These are phyloP conservation scores for Thymus quinquecostatus DNA, from an alignment of 257 asterid genomes.

Conservation along the genomic window DNA sequence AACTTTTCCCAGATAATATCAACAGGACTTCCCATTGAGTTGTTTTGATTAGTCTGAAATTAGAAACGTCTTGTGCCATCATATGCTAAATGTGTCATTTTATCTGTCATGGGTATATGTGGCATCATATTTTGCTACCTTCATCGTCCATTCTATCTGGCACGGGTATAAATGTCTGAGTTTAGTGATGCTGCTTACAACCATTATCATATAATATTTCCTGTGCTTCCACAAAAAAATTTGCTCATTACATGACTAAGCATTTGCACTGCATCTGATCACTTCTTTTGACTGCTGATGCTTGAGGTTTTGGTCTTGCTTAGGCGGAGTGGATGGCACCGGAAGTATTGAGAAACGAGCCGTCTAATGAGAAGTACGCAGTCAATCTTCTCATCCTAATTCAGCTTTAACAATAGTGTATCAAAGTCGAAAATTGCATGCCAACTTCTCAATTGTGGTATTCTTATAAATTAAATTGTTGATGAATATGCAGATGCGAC, in stretches of 20 bases:
- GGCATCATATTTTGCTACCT: too few relatives aligned
- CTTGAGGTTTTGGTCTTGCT: conserved; percentile 37
- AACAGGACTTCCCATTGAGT: background rate
- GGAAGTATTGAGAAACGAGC: conserved; percentile 97
- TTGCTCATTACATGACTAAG: conserved; percentile 11
- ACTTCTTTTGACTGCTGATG: conserved; percentile 21
- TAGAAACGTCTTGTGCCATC: background rate
- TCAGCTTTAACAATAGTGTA: background rate
- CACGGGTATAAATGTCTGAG: background rate
- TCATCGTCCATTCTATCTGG: too few relatives aligned
- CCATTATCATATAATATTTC: background rate
- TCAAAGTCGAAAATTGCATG: background rate
- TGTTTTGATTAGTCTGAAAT: background rate
- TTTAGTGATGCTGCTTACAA: conserved; percentile 8
- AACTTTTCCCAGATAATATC: background rate
- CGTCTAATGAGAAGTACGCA: conserved; percentile 91
- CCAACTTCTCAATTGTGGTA: conserved; percentile 3
- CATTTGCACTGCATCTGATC: conserved; percentile 1
- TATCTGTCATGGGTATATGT: too few relatives aligned
- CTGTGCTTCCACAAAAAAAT: conserved; percentile 5
- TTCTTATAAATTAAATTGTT: conserved; percentile 17
- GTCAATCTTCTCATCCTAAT: conserved; percentile 15
- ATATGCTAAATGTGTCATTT: background rate
- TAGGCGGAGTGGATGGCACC: conserved; percentile 99
- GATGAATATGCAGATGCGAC: conserved; percentile 69